Percentiles rank a stretch among this genome's conserved stretches.
phyloP scores from a whole-genome alignment of 2,329 filamentous ascomycete species.

The Alternaria incomplexa region DNA sequence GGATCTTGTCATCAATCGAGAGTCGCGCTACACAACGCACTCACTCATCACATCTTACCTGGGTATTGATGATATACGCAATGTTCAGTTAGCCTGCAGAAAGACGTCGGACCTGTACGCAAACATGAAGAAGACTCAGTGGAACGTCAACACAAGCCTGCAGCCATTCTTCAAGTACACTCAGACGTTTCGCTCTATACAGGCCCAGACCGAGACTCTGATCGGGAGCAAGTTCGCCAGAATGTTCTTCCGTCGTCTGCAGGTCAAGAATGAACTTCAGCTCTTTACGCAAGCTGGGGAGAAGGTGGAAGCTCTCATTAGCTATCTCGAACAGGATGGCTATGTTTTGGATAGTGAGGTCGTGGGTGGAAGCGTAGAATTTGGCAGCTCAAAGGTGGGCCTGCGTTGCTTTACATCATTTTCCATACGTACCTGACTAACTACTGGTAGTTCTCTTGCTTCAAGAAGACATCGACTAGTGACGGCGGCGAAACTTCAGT shows the following conservation, averaged over 20 bases:
- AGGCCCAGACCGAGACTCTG: not conserved
- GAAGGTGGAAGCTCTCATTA: not conserved
- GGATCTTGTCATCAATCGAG: not conserved
- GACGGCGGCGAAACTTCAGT: not conserved
- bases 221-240: not conserved
- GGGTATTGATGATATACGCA: not conserved
- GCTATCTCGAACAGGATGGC: not conserved
- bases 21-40: not conserved
- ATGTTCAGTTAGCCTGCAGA: not conserved
- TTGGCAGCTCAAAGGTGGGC: no score
- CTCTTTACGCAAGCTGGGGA: not conserved
- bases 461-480: not conserved
- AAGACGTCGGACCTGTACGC: not conserved
- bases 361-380: no score
- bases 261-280: not conserved
- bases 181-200: not conserved
- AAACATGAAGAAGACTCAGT: not conserved
- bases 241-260: not conserved
- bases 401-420: no score
- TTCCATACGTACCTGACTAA: no score
- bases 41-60: not conserved
- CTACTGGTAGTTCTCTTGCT: not conserved
- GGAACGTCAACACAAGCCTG: not conserved
- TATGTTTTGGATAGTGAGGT: no score
- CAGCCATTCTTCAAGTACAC: not conserved